Base-by-base conservation (phyloP, 495 filamentous ascomycete genomes). In the Entonaema liquescens region DNA sequence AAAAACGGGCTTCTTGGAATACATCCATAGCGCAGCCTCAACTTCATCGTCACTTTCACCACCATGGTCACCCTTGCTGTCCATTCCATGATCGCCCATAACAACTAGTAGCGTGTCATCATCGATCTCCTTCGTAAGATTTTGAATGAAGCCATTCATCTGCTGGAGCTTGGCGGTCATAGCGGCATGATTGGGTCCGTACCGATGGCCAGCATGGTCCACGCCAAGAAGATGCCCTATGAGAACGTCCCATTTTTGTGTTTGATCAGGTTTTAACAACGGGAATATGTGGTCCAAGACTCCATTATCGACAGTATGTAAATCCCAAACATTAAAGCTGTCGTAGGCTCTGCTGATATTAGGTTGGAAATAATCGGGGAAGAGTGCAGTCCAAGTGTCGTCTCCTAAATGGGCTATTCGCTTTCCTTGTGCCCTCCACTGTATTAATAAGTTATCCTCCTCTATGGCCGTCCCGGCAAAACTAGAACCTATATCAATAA, bases 61-160 rank as follows among this genome's bases (percentile, higher is more conserved):
- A 44, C 95, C 95, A 74, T 99, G 95, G 74, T 99, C 95, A 6
- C 95, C 95, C 81, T 99, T 99, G 25, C 85, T 82, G 79, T 99
- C 95, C 95, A 99, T 99, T 8, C 95, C 95, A 78, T 99, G 95
- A 77, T 99, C 95, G 9, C 95, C 95, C 93, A 99, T 97, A 15
- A 98, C 92, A 15, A 99, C 90, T 52, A 99, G 82, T 28, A 99
- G 80, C 2, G 95, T 98, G 33, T 92, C 80, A 44, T 97, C 92
- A 72, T 97, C 95, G 12, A 98, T 78, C 8, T 83, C 82, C 2
- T 86, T 84, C 23, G 93, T 89, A 35, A 98, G 79, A 9, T 91
- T 82, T 25, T 89, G 85, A 66, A 98, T 83, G 38, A 97, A 87
- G 3, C 74, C 78, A 74, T 99, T 90, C 95, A 98, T 99, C 81